Percentiles rank a stretch among this genome's conserved stretches.
Evolutionary conservation across 768 basidiomycete genomes (phyloP).

Genomic region (Auricularia heimuer): DNA sequence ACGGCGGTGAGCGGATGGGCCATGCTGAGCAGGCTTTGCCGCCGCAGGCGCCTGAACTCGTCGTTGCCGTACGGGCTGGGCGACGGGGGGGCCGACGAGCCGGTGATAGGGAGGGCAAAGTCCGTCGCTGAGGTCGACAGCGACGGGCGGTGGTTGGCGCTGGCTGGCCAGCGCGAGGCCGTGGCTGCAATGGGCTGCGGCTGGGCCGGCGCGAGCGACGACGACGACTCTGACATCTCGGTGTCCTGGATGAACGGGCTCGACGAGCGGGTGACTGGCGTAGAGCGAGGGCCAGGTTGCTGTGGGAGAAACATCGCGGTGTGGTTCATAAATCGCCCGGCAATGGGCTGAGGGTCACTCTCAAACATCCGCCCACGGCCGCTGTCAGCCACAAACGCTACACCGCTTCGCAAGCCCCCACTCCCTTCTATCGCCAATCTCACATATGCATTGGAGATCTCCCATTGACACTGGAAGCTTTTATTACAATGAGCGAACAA

Average conservation of each 20-base stretch:
- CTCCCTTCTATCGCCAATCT: too few species aligned
- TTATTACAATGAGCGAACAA: too few species aligned
- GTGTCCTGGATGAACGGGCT: neutral
- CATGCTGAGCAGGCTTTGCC: neutral
- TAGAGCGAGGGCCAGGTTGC: neutral
- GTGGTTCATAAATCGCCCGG: too few species aligned
- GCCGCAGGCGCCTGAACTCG: neutral
- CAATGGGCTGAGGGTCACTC: too few species aligned
- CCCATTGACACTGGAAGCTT: too few species aligned
- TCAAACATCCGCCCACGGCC: too few species aligned
- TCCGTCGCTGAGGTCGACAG: neutral
- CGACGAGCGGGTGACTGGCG: neutral
- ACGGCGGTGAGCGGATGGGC: neutral
- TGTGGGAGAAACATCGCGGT: too few species aligned
- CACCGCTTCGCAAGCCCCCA: too few species aligned
- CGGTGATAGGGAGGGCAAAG: neutral
- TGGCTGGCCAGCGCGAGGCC: neutral
- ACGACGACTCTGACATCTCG: neutral
- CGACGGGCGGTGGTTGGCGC: neutral
- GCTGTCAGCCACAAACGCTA: too few species aligned
- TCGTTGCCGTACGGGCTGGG: neutral
- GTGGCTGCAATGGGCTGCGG: neutral
- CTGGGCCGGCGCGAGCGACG: neutral
- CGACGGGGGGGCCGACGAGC: neutral
- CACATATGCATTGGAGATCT: too few species aligned